Percentiles rank a stretch among this genome's conserved stretches.
Conservation (phyloP, 2,329 filamentous ascomycete genomes). For the Alternaria gaisen region DNA sequence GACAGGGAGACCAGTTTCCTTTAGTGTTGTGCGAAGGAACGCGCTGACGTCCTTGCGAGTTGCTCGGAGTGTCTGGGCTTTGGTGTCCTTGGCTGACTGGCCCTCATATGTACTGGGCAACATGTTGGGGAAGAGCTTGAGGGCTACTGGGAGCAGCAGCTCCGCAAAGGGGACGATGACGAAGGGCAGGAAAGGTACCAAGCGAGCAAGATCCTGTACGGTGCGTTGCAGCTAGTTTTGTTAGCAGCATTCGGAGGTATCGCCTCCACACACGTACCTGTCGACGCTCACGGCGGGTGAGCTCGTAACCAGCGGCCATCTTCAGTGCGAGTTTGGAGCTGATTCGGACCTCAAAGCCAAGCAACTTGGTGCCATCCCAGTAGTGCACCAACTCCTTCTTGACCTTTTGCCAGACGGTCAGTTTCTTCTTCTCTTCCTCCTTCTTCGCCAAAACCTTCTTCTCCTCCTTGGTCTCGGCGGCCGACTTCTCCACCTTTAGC, state of each 20-base stretch:
- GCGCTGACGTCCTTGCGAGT: slow-evolving; percentile 93
- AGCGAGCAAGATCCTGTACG: slow-evolving; percentile 88
- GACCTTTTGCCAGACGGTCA: slow-evolving; percentile 89
- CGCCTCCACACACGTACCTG: slow-evolving; percentile 62
- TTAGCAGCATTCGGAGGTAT: slow-evolving; percentile 16
- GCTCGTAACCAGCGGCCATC: slow-evolving; percentile 97
- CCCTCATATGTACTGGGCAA: slow-evolving; percentile 97
- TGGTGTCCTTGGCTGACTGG: slow-evolving; percentile 87
- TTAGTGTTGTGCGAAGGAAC: slow-evolving; percentile 87
- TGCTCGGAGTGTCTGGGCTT: slow-evolving; percentile 80
- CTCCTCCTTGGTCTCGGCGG: slow-evolving; percentile 56
- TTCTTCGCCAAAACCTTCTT: slow-evolving; percentile 68
- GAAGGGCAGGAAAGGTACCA: slow-evolving; percentile 97
- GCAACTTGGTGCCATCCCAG: slow-evolving; percentile 97
- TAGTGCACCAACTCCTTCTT: slow-evolving; percentile 95
- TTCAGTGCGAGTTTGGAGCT: slow-evolving; percentile 90
- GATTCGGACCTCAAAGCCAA: slow-evolving; percentile 91
- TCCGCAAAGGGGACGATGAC: slow-evolving; percentile 97
- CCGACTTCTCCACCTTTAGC: slow-evolving; percentile 68
- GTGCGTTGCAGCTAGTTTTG: slow-evolving; percentile 76
- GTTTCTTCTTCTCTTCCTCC: slow-evolving; percentile 77
- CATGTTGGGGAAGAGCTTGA: slow-evolving; percentile 96
- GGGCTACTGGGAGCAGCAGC: slow-evolving; percentile 85
- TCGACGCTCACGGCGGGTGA: slow-evolving; percentile 90
- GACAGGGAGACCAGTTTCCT: slow-evolving; percentile 91